Evolutionary conservation across 2,329 filamentous ascomycete species (phyloP).

Genomic region (Chrysosporium keratinophilum): DNA sequence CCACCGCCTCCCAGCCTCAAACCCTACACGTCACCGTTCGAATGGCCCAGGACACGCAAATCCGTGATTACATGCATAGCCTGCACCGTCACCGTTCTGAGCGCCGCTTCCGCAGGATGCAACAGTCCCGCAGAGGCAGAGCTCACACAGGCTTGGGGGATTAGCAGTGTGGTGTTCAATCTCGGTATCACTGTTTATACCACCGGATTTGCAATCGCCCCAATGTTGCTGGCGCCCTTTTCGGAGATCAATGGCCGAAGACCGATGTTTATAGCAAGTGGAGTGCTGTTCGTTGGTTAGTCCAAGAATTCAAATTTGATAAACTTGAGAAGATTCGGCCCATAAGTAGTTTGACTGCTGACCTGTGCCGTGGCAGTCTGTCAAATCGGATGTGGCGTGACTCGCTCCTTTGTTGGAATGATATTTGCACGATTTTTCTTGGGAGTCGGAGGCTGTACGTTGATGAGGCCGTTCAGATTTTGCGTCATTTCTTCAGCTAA

Average conservation of each 20-base stretch:
- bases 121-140: constrained; percentile 61
- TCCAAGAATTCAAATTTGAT: constrained; percentile 16
- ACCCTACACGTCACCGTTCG: constrained; percentile 58
- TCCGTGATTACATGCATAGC: constrained; percentile 60
- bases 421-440: constrained; percentile 63
- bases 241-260: constrained; percentile 80
- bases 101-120: constrained; percentile 70
- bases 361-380: constrained; percentile 34
- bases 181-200: constrained; percentile 76
- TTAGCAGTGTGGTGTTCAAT: constrained; percentile 56
- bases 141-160: constrained; percentile 55
- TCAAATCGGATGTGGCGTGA: constrained; percentile 63
- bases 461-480: neutral
- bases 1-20: constrained; percentile 56
- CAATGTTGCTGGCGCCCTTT: constrained; percentile 81
- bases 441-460: constrained; percentile 63
- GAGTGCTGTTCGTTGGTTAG: constrained; percentile 54
- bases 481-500: constrained; percentile 13
- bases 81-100: constrained; percentile 63
- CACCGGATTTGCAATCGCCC: constrained; percentile 65
- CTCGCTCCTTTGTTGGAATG: constrained; percentile 60
- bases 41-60: constrained; percentile 63
- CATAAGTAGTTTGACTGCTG: neutral
- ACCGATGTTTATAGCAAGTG: constrained; percentile 67
- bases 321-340: neutral